Conservation (phyloP, 2,329 filamentous ascomycete genomes). For the Lomentospora prolificans region DNA sequence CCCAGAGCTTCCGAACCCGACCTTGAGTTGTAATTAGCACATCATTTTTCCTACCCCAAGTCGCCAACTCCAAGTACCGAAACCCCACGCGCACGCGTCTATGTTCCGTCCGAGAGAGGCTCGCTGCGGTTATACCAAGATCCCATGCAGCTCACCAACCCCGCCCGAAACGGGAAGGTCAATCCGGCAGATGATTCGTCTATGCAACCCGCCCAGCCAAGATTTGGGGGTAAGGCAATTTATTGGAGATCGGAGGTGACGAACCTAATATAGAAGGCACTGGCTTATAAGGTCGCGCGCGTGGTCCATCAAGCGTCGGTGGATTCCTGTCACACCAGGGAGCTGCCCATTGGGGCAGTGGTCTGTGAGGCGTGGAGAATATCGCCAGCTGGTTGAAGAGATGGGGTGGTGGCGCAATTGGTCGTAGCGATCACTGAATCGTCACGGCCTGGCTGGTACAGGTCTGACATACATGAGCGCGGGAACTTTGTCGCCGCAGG, state of each 20-base stretch:
- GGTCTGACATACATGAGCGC: background rate
- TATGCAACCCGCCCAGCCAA: background rate
- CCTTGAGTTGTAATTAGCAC: background rate
- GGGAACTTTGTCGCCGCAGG: background rate
- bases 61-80: background rate
- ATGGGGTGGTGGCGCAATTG: background rate
- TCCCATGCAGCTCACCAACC: background rate
- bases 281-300: background rate
- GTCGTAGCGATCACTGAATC: background rate
- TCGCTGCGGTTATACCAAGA: background rate
- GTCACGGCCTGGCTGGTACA: background rate
- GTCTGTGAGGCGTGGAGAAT: background rate
- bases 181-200: constrained; percentile 2
- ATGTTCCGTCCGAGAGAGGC: background rate
- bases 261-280: background rate
- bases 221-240: background rate
- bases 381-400: background rate
- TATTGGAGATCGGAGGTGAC: background rate
- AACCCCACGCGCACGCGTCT: background rate
- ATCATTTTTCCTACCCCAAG: background rate
- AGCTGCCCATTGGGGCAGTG: background rate
- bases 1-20: background rate
- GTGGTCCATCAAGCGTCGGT: background rate
- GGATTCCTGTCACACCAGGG: background rate
- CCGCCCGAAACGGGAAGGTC: constrained; percentile 1